Conservation (phyloP, 106 monocot species). For the Dioscorea zingiberensis region DNA sequence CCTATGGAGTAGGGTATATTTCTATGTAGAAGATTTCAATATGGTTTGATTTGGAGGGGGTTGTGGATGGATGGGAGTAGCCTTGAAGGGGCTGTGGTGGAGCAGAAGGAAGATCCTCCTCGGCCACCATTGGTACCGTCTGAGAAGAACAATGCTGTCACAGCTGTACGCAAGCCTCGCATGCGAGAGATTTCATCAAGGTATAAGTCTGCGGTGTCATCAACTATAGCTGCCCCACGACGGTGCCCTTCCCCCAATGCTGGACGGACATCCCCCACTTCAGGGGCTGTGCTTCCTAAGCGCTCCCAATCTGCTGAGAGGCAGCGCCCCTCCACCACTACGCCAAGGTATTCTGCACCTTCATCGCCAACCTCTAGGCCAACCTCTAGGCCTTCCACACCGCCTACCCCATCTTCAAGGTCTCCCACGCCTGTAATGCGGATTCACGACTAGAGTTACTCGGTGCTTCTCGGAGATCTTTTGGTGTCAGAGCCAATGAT, state of each 20-base stretch:
- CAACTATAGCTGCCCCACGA: conserved; percentile 7
- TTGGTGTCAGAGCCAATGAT: conserved; percentile 32
- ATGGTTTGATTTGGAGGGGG: conserved; percentile 29
- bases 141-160: conserved; percentile 64
- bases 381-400: conserved; percentile 20
- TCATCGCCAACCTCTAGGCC: conserved; percentile 26
- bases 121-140: conserved; percentile 46
- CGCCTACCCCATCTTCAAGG: conserved; percentile 32
- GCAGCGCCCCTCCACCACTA: conserved; percentile 35
- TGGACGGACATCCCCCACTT: conserved; percentile 4
- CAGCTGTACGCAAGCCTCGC: conserved; percentile 25
- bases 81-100: neutral
- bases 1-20: neutral
- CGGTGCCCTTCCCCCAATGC: conserved; percentile 42
- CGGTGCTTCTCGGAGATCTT: conserved; percentile 15
- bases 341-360: conserved; percentile 14
- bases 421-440: conserved; percentile 49
- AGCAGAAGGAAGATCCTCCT: conserved; percentile 25
- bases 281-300: conserved; percentile 17
- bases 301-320: conserved; percentile 70
- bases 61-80: conserved; percentile 43
- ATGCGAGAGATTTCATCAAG: conserved; percentile 53
- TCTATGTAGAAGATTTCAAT: conserved; percentile 17
- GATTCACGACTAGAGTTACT: conserved; percentile 34
- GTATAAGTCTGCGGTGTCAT: conserved; percentile 35